Conservation (phyloP, 2,329 filamentous ascomycete species). For the Microsporum ferrugineum region DNA sequence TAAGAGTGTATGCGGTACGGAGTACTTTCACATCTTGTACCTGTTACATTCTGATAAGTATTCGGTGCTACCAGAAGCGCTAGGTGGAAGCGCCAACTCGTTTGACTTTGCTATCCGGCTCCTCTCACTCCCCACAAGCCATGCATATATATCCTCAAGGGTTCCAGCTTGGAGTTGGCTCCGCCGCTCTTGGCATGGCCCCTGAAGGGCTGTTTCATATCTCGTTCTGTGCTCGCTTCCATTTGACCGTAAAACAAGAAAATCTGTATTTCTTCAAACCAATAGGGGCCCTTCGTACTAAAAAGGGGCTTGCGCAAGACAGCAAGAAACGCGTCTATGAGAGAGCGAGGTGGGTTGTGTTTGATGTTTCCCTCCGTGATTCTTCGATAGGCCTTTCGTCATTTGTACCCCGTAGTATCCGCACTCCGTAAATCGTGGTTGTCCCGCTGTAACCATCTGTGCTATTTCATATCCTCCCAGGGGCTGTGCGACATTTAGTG, state of each 20-base stretch:
- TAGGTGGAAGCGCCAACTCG: not conserved
- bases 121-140: not conserved
- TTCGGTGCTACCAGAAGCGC: not conserved
- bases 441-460: not conserved
- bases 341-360: not conserved
- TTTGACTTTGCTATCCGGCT: not conserved
- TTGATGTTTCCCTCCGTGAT: not conserved
- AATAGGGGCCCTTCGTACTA: not conserved
- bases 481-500: not conserved
- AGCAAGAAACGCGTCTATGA: not conserved
- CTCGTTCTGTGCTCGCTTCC: not conserved
- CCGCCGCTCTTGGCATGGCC: not conserved
- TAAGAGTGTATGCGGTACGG: not conserved
- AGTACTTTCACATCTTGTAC: not conserved
- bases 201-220: not conserved
- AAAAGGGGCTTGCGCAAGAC: not conserved
- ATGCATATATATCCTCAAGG: not conserved
- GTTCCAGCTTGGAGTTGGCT: not conserved
- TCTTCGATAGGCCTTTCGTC: not conserved
- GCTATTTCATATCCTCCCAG: not conserved
- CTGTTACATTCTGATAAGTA: not conserved
- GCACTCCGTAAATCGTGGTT: not conserved
- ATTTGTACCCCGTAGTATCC: not conserved
- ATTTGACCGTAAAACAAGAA: too few relatives aligned
- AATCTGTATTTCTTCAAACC: not conserved